A percentile compares a stretch with the other conserved stretches of the same genome.
Conservation (phyloP, 805 yeast species). For the Cyberlindnera maclurae region DNA sequence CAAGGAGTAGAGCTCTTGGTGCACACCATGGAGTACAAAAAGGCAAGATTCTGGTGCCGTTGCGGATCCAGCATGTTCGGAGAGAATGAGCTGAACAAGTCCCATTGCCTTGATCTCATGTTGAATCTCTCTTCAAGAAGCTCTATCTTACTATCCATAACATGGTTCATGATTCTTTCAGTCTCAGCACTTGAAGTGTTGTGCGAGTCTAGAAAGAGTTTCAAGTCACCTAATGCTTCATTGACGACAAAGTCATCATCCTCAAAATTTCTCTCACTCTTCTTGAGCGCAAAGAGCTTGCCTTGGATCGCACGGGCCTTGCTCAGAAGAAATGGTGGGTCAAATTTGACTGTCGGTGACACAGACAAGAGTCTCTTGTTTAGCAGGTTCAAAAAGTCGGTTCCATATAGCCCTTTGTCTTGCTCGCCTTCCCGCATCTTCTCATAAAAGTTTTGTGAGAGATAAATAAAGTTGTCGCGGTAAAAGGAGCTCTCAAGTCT, state of each 20-base stretch:
- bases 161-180: constrained; percentile 25
- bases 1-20: constrained; percentile 86
- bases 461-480: constrained; percentile 59
- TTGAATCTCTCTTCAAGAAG: constrained; percentile 26
- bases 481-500: constrained; percentile 71
- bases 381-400: constrained; percentile 33
- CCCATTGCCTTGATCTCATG: constrained; percentile 55
- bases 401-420: constrained; percentile 24
- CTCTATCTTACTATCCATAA: constrained; percentile 26
- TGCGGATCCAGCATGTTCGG: constrained; percentile 61
- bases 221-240: constrained; percentile 10
- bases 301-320: constrained; percentile 49
- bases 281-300: constrained; percentile 22
- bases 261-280: constrained; percentile 18
- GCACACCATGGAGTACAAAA: constrained; percentile 77
- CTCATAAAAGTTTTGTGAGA: constrained; percentile 33
- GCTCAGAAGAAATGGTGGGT: constrained; percentile 55
- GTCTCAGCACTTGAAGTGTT: constrained; percentile 21
- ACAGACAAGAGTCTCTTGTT: constrained; percentile 58
- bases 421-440: constrained; percentile 11
- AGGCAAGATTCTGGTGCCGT: constrained; percentile 70
- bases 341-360: constrained; percentile 78
- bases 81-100: constrained; percentile 42
- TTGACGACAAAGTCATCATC: constrained; percentile 9
- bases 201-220: constrained; percentile 4